Percentiles rank a stretch among this genome's conserved stretches.
Conservation (phyloP, 1,284 basidiomycete species). For the Taiwanofungus camphoratus region DNA sequence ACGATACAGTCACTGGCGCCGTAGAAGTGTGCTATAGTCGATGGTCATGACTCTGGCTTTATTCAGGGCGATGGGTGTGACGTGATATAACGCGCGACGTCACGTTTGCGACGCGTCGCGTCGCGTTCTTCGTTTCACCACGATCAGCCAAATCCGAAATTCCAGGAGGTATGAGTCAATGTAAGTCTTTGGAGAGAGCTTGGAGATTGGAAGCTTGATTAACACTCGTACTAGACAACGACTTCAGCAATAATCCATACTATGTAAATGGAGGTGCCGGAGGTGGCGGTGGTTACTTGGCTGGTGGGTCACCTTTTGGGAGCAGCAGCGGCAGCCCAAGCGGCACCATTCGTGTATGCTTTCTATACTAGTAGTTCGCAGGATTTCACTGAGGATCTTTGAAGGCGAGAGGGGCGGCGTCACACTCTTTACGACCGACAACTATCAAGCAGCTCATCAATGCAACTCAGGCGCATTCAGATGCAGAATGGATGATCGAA, state of each 20-base stretch:
- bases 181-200: slow-evolving; percentile 23
- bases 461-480: slow-evolving; percentile 79
- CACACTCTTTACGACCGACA: slow-evolving; percentile 77
- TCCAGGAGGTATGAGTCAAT: slow-evolving; percentile 34
- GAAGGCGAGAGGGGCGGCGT: slow-evolving; percentile 24
- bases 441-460: slow-evolving; percentile 78
- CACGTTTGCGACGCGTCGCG: slow-evolving; percentile 12
- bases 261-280: slow-evolving; percentile 29
- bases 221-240: neutral
- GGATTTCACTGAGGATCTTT: neutral
- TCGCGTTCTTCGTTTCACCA: slow-evolving; percentile 10
- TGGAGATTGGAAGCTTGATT: neutral
- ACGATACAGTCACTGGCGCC: too few species aligned
- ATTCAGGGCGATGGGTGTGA: neutral
- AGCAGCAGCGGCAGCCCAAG: slow-evolving; percentile 41
- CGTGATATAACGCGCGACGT: slow-evolving; percentile 8
- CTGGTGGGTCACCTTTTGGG: slow-evolving; percentile 40
- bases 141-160: slow-evolving; percentile 1
- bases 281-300: slow-evolving; percentile 35
- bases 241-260: slow-evolving; percentile 29
- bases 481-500: slow-evolving; percentile 86
- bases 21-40: too few species aligned
- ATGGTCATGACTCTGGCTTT: too few species aligned
- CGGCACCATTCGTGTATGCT: slow-evolving; percentile 17
- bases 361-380: neutral